Base-by-base conservation (phyloP, 176 grass and related monocot genomes). In the Melocanna baccifera region DNA sequence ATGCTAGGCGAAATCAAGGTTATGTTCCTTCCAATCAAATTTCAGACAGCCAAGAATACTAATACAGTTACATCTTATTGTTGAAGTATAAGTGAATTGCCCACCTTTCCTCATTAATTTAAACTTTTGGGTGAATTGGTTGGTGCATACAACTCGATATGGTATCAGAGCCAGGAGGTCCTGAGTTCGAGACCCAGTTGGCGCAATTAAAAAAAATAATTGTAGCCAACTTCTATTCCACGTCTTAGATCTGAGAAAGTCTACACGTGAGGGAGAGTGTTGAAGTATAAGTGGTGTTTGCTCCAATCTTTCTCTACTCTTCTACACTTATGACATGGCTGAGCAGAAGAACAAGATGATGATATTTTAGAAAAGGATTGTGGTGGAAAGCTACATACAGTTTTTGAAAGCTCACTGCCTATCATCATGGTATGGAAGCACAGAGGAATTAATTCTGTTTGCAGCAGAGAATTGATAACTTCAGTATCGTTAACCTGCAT, bases 371-470 rank as follows among this genome's bases (percentile, higher is more conserved):
- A 50, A 9, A 6, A 48, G 8, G 32, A n/a, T 47, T 39, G 29
- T 18, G 20, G 42, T 83, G 28, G 43, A 41, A 48, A 62, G 57
- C 15, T 25, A 90, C 91, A 62, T 90, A 98, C 95, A 14, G 87
- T 90, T 87, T 98, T 95, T 30, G 89, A 93, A 62, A 93, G 80
- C 71, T 98, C 92, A 61, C 64, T 90, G 64, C 92, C 92, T 58
- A 90, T 93, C 79, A 90, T 85, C 95, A 98, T 98, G 61, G 68
- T 91, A 25, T 69, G 91, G 36, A 95, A 34, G 65, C 92, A 98
- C 22, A 91, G 72, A 71, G 92, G 91, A 81, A 95, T 88, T 64
- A 90, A 57, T 94, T 95, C 83, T 83, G 85, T 85, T 58, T 89
- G 41, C 47, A 95, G 85, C 67, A 98, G 69, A 85, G 83, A 93